Percentiles rank a stretch among this genome's conserved stretches.
Evolutionary conservation across 2,329 filamentous ascomycete species (phyloP).

Genomic region (Chaetomiaceae sp.): DNA sequence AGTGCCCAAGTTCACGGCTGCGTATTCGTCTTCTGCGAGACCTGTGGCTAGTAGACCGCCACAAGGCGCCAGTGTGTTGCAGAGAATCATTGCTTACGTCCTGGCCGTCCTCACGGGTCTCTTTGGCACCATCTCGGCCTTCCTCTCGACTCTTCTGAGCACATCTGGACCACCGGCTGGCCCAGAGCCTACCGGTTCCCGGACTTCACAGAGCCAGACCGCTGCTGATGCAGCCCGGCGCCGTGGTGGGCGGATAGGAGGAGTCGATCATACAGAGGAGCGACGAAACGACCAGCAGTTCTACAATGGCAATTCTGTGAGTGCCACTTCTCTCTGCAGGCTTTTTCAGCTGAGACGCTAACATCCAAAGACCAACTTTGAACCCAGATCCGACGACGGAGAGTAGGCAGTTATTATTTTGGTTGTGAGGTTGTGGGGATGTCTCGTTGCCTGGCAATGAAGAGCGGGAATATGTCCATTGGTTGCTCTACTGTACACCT

Average conservation of each 20-base stretch:
- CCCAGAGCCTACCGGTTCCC: slow-evolving; percentile 16
- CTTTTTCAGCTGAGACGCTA: background rate
- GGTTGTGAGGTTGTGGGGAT: background rate
- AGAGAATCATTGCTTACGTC: slow-evolving; percentile 35
- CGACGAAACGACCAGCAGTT: slow-evolving; percentile 59
- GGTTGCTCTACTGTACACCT: slow-evolving; percentile 6
- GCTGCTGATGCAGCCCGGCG: slow-evolving; percentile 11
- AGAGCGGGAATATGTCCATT: slow-evolving; percentile 10
- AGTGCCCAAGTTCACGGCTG: slow-evolving; percentile 46
- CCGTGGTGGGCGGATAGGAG: slow-evolving; percentile 35
- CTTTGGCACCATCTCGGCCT: slow-evolving; percentile 27
- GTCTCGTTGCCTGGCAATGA: background rate
- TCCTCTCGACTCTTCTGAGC: slow-evolving; percentile 29
- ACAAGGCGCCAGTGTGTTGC: slow-evolving; percentile 31
- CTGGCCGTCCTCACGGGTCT: slow-evolving; percentile 30
- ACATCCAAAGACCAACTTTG: slow-evolving; percentile 57
- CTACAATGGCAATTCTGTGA: slow-evolving; percentile 88
- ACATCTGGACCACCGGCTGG: slow-evolving; percentile 17
- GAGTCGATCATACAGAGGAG: slow-evolving; percentile 49
- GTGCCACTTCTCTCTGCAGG: slow-evolving; percentile 28
- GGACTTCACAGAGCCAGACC: slow-evolving; percentile 14
- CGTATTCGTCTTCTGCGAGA: slow-evolving; percentile 32
- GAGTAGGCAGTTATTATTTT: slow-evolving; percentile 30
- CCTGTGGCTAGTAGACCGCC: slow-evolving; percentile 20
- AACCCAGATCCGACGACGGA: slow-evolving; percentile 59